These are phyloP conservation scores for Gentiana straminea DNA, from an alignment of 257 asterid species.

Conservation along the genomic window DNA sequence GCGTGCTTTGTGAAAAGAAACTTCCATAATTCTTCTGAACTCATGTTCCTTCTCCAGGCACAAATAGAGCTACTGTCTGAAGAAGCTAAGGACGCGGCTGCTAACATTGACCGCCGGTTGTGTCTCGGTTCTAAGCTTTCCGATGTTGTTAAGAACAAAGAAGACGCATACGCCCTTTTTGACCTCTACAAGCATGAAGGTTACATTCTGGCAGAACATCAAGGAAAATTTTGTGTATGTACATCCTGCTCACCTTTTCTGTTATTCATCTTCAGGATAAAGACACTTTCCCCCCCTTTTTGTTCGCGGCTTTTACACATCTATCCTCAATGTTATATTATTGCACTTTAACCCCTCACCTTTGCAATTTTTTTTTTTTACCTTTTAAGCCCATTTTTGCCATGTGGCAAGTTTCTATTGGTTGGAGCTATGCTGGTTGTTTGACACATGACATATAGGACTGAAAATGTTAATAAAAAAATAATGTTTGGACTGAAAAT, in stretches of 20 bases:
- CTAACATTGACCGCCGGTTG: constrained; percentile 49
- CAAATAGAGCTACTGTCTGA: constrained; percentile 43
- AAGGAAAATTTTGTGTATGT: constrained; percentile 80
- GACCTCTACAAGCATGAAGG: constrained; percentile 64
- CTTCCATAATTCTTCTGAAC: constrained; percentile 4
- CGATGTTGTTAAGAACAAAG: constrained; percentile 53
- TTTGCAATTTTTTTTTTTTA: neutral
- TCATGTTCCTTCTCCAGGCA: constrained; percentile 27
- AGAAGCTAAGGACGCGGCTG: constrained; percentile 87
- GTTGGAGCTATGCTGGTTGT: too few species aligned
- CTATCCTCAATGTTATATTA: neutral
- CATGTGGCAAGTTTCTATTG: too few species aligned
- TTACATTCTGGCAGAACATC: constrained; percentile 67
- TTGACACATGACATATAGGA: too few species aligned
- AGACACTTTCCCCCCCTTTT: neutral
- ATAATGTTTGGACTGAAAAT: too few species aligned
- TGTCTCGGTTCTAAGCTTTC: constrained; percentile 78
- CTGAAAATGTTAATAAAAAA: too few species aligned
- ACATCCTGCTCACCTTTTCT: neutral
- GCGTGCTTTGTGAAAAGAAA: too few species aligned
- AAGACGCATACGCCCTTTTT: constrained; percentile 58
- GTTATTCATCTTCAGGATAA: neutral
- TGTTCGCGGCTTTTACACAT: neutral
- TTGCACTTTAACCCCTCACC: neutral
- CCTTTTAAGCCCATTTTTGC: neutral